Percentiles rank a stretch among this genome's conserved stretches.
These are phyloP conservation scores for Chlorencoelia australis DNA, from an alignment of 2,329 filamentous ascomycete species.

Conservation along the genomic window DNA sequence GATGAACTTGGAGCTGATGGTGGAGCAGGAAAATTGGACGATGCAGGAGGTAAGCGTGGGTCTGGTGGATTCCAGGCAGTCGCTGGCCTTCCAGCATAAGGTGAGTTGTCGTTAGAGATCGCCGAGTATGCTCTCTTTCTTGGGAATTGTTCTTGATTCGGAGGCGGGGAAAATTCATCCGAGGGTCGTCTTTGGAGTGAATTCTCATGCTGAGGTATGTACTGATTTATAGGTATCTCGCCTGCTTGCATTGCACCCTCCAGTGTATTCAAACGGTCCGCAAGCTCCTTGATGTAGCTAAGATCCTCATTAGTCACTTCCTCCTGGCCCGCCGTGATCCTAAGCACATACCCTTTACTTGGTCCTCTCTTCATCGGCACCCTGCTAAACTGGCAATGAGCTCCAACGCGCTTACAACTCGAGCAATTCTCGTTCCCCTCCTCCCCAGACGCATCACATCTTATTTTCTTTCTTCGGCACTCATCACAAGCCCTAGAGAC, in stretches of 20 bases:
- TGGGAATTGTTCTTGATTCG: slow-evolving; percentile 30
- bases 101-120: slow-evolving; percentile 36
- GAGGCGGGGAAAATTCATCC: slow-evolving; percentile 43
- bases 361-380: slow-evolving; percentile 83
- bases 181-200: slow-evolving; percentile 33
- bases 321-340: slow-evolving; percentile 4
- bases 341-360: slow-evolving; percentile 61
- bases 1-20: slow-evolving; percentile 10
- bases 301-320: slow-evolving; percentile 11
- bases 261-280: slow-evolving; percentile 72
- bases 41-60: slow-evolving; percentile 12
- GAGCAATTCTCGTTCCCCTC: slow-evolving; percentile 65
- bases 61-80: slow-evolving; percentile 19
- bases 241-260: slow-evolving; percentile 59
- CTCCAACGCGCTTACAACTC: slow-evolving; percentile 68
- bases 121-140: slow-evolving; percentile 39
- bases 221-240: slow-evolving; percentile 27
- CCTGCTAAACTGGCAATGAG: slow-evolving; percentile 74
- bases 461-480: slow-evolving; percentile 81
- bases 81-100: slow-evolving; percentile 19
- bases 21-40: slow-evolving; percentile 10
- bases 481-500: slow-evolving; percentile 85
- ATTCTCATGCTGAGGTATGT: slow-evolving; percentile 30
- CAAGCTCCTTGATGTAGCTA: slow-evolving; percentile 85
- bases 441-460: slow-evolving; percentile 74